Evolutionary conservation across 805 yeast species (phyloP).

Genomic region (Torulaspora franciscae): DNA sequence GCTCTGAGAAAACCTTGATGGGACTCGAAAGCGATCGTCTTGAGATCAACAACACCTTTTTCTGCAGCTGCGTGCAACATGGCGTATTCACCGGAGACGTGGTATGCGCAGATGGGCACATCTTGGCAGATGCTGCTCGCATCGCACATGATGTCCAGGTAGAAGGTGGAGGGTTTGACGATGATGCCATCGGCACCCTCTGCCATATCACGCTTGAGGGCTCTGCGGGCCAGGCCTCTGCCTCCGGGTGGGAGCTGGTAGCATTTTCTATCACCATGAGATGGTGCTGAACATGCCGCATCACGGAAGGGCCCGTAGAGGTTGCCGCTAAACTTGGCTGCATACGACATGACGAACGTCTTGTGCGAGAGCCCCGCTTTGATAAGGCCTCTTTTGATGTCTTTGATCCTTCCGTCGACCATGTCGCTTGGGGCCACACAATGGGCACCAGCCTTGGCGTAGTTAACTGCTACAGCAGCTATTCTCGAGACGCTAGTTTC

Average conservation of each 20-base stretch:
- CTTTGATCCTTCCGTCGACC: slow-evolving; percentile 92
- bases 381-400: slow-evolving; percentile 79
- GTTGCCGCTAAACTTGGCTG: slow-evolving; percentile 89
- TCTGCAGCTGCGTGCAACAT: slow-evolving; percentile 99
- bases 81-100: slow-evolving; percentile 95
- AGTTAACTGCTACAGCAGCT: slow-evolving; percentile 91
- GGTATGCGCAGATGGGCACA: slow-evolving; percentile 90
- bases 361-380: slow-evolving; percentile 79
- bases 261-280: slow-evolving; percentile 84
- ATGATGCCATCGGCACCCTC: slow-evolving; percentile 97
- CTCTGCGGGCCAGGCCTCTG: slow-evolving; percentile 89
- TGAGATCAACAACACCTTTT: slow-evolving; percentile 84
- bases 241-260: slow-evolving; percentile 94
- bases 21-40: slow-evolving; percentile 71
- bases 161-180: slow-evolving; percentile 94
- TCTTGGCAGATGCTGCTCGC: slow-evolving; percentile 78
- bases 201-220: slow-evolving; percentile 72
- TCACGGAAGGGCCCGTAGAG: slow-evolving; percentile 97
- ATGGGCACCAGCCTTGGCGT: slow-evolving; percentile 93
- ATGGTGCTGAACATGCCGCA: slow-evolving; percentile 90
- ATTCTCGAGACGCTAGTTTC: slow-evolving; percentile 71
- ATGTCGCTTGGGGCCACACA: slow-evolving; percentile 96
- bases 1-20: slow-evolving; percentile 92
- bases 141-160: slow-evolving; percentile 83
- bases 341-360: slow-evolving; percentile 84